Conservation (phyloP, 225 moss, liverwort and hornwort species). For the Sphagnum tenellum region DNA sequence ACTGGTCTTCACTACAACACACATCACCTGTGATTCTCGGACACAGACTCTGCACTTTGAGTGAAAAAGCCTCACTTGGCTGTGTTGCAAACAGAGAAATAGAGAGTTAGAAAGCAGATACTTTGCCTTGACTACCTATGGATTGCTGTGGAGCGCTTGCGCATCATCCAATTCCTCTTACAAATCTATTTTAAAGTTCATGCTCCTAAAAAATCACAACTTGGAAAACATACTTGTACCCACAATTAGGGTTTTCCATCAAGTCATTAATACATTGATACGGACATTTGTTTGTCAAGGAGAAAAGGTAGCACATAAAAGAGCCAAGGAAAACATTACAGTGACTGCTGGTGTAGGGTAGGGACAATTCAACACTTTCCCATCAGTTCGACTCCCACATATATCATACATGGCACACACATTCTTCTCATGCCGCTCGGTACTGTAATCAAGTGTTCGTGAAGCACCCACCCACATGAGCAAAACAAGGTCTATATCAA, state of each 20-base stretch:
- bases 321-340: constrained; percentile 28
- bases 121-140: too few relatives aligned
- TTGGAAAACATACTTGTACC: background rate
- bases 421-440: constrained; percentile 39
- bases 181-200: background rate
- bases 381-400: constrained; percentile 66
- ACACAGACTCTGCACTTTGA: constrained; percentile 92
- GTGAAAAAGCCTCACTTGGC: constrained; percentile 75
- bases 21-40: constrained; percentile 75
- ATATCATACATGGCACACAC: constrained; percentile 89
- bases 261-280: too few relatives aligned
- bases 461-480: too few relatives aligned
- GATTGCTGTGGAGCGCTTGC: too few relatives aligned
- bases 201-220: background rate
- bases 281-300: too few relatives aligned
- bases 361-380: constrained; percentile 75
- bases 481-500: too few relatives aligned
- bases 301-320: background rate
- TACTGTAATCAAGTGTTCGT: constrained; percentile 17
- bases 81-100: constrained; percentile 10
- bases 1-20: constrained; percentile 83
- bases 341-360: constrained; percentile 57
- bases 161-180: too few relatives aligned
- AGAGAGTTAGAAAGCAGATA: too few relatives aligned
- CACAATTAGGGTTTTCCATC: background rate